Percentiles rank a stretch among this genome's conserved stretches.
These are phyloP conservation scores for Diplodia sapinea DNA, from an alignment of 2,329 filamentous ascomycete genomes.

Conservation along the genomic window DNA sequence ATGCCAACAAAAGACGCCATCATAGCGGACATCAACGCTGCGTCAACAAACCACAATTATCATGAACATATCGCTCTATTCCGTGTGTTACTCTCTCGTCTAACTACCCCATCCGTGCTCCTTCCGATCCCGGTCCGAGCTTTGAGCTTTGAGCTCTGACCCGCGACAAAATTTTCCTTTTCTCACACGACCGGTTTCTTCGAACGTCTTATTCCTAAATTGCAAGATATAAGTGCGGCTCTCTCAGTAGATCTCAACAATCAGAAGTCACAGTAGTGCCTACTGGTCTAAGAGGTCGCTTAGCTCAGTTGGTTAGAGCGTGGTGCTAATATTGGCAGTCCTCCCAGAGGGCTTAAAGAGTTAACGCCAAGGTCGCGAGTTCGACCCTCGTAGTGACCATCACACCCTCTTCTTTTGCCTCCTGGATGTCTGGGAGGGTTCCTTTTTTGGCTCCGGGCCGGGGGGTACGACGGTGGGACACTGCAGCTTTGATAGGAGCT, in stretches of 20 bases:
- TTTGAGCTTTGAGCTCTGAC: not conserved
- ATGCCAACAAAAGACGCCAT: not conserved
- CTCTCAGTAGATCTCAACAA: not conserved
- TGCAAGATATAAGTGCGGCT: not conserved
- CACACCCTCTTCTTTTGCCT: conserved; percentile 28
- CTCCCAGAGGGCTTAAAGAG: not conserved
- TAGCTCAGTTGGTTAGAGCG: conserved; percentile 2
- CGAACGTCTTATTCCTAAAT: not conserved
- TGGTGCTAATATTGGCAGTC: not conserved
- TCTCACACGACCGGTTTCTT: not conserved
- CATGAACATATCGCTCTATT: not conserved
- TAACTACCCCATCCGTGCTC: conserved; percentile 25
- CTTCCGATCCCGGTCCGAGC: not conserved
- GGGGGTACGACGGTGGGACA: not conserved
- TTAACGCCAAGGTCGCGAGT: conserved; percentile 1
- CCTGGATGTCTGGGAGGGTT: not conserved
- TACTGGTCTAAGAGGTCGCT: not conserved
- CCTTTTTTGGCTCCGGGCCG: not conserved
- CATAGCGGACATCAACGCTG: not conserved
- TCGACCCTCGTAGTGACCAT: conserved; percentile 2
- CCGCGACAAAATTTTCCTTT: conserved; percentile 1
- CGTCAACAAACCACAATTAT: not conserved
- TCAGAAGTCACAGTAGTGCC: not conserved
- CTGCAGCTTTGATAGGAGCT: not conserved
- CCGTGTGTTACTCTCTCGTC: not conserved